Percentiles rank a stretch among this genome's conserved stretches.
Evolutionary conservation across 176 grass and related monocot genomes (phyloP).

Genomic region (Phragmites australis): DNA sequence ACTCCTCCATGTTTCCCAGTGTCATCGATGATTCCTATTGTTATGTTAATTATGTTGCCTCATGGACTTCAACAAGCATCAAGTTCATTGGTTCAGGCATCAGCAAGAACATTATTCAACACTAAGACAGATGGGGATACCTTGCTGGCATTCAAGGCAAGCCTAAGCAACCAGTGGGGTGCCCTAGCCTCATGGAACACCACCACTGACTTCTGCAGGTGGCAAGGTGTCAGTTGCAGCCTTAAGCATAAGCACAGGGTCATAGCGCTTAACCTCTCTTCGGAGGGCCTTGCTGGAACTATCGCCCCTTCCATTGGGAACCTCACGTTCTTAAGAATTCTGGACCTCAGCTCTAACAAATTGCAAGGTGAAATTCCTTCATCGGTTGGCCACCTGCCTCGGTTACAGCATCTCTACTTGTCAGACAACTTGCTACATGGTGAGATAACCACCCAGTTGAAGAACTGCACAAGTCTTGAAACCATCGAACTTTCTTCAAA

Average conservation of each 20-base stretch:
- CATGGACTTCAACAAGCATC: background rate
- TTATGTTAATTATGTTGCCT: background rate
- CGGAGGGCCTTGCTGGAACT: background rate
- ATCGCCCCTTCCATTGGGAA: conserved; percentile 17
- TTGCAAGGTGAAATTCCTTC: conserved; percentile 25
- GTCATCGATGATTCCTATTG: background rate
- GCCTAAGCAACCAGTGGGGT: background rate
- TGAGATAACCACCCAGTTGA: background rate
- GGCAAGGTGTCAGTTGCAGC: conserved; percentile 33
- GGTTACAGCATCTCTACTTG: conserved; percentile 8
- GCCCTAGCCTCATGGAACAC: conserved; percentile 15
- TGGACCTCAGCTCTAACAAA: background rate
- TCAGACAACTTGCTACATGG: conserved; percentile 19
- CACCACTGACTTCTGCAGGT: background rate
- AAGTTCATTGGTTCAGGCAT: background rate
- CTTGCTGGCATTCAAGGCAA: conserved; percentile 17
- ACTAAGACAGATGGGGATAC: background rate
- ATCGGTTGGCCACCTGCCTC: background rate
- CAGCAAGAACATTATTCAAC: background rate
- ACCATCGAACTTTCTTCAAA: background rate
- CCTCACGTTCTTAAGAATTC: conserved; percentile 20
- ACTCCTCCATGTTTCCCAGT: background rate
- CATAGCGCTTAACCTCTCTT: conserved; percentile 11
- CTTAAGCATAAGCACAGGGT: background rate
- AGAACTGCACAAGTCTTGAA: conserved; percentile 31